Conservation (phyloP, 1,284 basidiomycete genomes). For the Cryptococcus sp. region DNA sequence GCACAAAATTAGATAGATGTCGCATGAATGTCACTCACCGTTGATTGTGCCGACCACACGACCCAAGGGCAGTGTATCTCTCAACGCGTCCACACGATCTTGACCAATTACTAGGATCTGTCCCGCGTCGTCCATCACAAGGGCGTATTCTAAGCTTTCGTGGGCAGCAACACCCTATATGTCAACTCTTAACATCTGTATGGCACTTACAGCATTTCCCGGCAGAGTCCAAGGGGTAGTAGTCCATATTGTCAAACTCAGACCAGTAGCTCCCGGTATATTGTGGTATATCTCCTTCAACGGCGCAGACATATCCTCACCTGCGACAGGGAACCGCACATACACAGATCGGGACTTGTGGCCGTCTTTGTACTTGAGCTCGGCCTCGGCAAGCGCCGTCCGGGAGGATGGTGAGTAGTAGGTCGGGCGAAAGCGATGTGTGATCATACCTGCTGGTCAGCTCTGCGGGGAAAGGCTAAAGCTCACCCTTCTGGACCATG, state of each 20-base stretch:
- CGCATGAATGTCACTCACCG: constrained; percentile 54
- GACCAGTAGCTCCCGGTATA: constrained; percentile 6
- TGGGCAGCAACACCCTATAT: constrained; percentile 81
- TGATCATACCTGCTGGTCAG: constrained; percentile 59
- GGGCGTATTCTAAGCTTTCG: constrained; percentile 68
- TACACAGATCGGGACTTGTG: constrained; percentile 88
- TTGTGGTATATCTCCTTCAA: constrained; percentile 29
- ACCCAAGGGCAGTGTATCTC: too few relatives aligned
- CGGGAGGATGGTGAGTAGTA: constrained; percentile 94
- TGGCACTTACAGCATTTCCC: constrained; percentile 78
- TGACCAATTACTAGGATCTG: constrained; percentile 66
- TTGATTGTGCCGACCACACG: constrained; percentile 57
- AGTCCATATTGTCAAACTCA: constrained; percentile 88
- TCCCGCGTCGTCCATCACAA: constrained; percentile 57
- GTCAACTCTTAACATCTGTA: not conserved
- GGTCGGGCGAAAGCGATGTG: constrained; percentile 83
- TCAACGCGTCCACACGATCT: constrained; percentile 62
- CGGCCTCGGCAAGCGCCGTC: constrained; percentile 94
- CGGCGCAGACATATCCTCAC: constrained; percentile 38
- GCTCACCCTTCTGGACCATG: constrained; percentile 80
- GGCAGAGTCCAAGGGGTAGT: constrained; percentile 98
- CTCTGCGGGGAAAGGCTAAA: not conserved
- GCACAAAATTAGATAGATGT: not conserved
- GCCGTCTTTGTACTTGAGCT: constrained; percentile 86
- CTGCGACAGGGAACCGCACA: constrained; percentile 68